These are phyloP conservation scores for Taiozyma sp. DNA, from an alignment of 1,139 yeast species.

Conservation along the genomic window DNA sequence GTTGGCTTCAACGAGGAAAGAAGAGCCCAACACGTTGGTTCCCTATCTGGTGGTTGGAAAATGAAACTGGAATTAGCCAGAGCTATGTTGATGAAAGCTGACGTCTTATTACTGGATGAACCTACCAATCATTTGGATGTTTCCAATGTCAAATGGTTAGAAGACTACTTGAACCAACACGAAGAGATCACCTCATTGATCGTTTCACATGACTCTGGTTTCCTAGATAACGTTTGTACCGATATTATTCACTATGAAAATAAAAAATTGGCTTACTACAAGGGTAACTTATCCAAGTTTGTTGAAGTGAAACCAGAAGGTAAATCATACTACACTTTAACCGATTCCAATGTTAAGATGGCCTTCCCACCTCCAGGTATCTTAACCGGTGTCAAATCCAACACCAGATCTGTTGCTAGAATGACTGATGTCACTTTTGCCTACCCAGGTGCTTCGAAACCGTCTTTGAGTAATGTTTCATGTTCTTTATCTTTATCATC, in stretches of 20 bases:
- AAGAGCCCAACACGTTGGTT: constrained; percentile 84
- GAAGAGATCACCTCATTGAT: constrained; percentile 88
- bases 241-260: constrained; percentile 96
- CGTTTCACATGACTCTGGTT: constrained; percentile 97
- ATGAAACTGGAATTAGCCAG: constrained; percentile 98
- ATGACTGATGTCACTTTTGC: constrained; percentile 80
- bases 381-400: constrained; percentile 91
- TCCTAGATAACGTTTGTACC: constrained; percentile 92
- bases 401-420: constrained; percentile 92
- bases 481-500: constrained; percentile 88
- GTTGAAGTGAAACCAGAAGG: constrained; percentile 95
- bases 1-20: constrained; percentile 94
- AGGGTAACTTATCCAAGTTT: constrained; percentile 91
- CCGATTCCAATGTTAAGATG: constrained; percentile 92
- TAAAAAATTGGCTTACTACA: constrained; percentile 90
- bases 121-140: constrained; percentile 99
- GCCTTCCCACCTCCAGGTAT: constrained; percentile 98
- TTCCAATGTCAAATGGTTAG: constrained; percentile 87
- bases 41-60: constrained; percentile 98
- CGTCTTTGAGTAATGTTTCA: constrained; percentile 73
- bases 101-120: constrained; percentile 89
- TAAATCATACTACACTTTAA: constrained; percentile 90
- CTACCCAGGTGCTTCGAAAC: constrained; percentile 86
- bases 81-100: constrained; percentile 98
- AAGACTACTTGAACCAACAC: constrained; percentile 76